Conservation (phyloP, 148 eudicot species). For the Selenicereus undatus region DNA sequence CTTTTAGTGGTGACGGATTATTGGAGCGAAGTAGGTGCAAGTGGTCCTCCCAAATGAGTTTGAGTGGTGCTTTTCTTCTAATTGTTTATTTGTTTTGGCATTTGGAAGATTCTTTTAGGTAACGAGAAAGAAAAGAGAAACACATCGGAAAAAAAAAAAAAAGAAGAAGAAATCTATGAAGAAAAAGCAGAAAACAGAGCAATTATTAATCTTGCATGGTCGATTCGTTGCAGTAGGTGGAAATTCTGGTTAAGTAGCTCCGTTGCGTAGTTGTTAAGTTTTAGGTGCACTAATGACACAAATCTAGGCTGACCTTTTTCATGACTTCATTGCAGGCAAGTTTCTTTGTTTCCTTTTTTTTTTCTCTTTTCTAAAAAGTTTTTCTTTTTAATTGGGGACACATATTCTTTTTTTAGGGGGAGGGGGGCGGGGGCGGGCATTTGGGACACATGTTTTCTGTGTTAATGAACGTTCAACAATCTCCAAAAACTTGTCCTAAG, state of each 20-base stretch:
- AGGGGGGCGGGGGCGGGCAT: too few relatives aligned
- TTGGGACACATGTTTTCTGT: too few relatives aligned
- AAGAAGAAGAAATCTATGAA: background rate
- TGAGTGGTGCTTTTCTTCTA: background rate
- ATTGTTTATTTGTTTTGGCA: slow-evolving; percentile 6
- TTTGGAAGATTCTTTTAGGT: slow-evolving; percentile 14
- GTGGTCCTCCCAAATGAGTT: slow-evolving; percentile 21
- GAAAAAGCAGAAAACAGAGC: background rate
- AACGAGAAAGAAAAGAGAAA: background rate
- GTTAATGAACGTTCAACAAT: too few relatives aligned
- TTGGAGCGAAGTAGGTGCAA: slow-evolving; percentile 24
- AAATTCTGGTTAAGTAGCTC: slow-evolving; percentile 1
- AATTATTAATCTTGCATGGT: slow-evolving; percentile 1
- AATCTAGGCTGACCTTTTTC: background rate
- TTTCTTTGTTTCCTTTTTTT: background rate
- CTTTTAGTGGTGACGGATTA: background rate
- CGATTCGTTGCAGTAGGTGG: slow-evolving; percentile 8
- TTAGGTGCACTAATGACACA: slow-evolving; percentile 14
- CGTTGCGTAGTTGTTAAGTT: slow-evolving; percentile 25
- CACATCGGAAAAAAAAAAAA: background rate
- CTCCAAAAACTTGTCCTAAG: too few relatives aligned
- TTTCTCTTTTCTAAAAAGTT: background rate
- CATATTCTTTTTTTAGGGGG: too few relatives aligned
- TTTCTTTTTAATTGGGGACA: too few relatives aligned
- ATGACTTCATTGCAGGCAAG: background rate